Evolutionary conservation across 2,329 filamentous ascomycete species (phyloP), one percentile per base, ranked within the genome.

Genomic region (Fusarium hainanense): DNA sequence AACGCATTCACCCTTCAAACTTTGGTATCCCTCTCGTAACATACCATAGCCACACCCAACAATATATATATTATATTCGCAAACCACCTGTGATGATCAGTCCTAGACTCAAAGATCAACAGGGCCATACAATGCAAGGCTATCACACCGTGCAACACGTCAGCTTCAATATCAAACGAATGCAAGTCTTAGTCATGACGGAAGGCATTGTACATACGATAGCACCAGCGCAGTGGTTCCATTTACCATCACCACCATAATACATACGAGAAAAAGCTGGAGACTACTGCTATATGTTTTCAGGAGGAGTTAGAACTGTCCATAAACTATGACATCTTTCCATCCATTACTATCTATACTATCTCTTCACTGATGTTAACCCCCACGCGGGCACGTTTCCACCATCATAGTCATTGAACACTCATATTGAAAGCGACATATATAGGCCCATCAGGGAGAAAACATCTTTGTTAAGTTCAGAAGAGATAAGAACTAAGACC

Each of bases 291-390:
- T 37, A 37, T 11, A 12, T 37, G 18, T 37, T 37, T 37, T 6
- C 9, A 37, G 34, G 34, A 50, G 47, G 68, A 68, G 65, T 55
- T 58, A 64, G 58, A 48, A 62, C 65, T 69, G 46, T 51, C 64
- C 62, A 71, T 21, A 11, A 43, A 16, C 8, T 23, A 43, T 21
- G 20, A 7, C 41, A 16, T 23, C 6, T 37, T 37, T n/a, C 34
- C 34, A 37, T 37, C 21, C 21, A 21, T 21, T 21, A 23, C 21
- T 21, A 18, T 21, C 14, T 37, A 37, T n/a, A 43, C 20, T 43
- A 12, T 23, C 21, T 43, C 21, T 43, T 23, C 20, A 16, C 40
- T 37, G 30, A 40, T 54, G 37, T 49, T 51, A 54, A 60, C 41
- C 50, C 52, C 58, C 43, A 56, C 20, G 20, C 27, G 20, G 47